These are phyloP conservation scores for Phytopythium chamaehyphon DNA, from an alignment of 352 stramenopile genomes.

Conservation along the genomic window DNA sequence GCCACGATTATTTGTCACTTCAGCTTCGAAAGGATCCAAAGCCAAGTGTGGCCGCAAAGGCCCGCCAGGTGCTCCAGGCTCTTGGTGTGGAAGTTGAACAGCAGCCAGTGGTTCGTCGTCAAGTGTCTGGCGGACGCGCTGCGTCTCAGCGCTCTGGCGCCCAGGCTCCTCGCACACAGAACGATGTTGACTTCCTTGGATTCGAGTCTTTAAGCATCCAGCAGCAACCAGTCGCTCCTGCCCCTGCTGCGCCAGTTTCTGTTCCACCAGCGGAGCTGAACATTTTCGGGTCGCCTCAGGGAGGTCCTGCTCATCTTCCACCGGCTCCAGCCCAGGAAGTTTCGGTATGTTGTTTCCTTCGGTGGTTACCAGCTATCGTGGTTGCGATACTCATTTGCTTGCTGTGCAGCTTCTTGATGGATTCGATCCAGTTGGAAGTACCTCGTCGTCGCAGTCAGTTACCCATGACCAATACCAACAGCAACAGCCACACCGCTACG, in stretches of 20 bases:
- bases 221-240: slow-evolving; percentile 3
- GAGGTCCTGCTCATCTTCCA: slow-evolving; percentile 4
- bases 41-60: slow-evolving; percentile 72
- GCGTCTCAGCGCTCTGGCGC: slow-evolving; percentile 5
- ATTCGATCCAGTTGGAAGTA: slow-evolving; percentile 40
- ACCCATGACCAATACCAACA: slow-evolving; percentile 13
- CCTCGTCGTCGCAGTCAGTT: slow-evolving; percentile 23
- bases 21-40: slow-evolving; percentile 73
- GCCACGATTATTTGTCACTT: not conserved
- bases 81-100: slow-evolving; percentile 62
- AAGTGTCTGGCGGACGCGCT: not conserved
- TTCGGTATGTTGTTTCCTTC: slow-evolving; percentile 32
- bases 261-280: slow-evolving; percentile 9
- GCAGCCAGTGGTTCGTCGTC: slow-evolving; percentile 8
- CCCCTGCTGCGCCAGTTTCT: slow-evolving; percentile 7
- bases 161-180: slow-evolving; percentile 15
- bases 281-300: slow-evolving; percentile 17
- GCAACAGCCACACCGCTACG: slow-evolving; percentile 2
- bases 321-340: slow-evolving; percentile 35
- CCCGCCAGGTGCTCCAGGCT: slow-evolving; percentile 58
- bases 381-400: slow-evolving; percentile 9
- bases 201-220: slow-evolving; percentile 59
- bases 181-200: slow-evolving; percentile 79
- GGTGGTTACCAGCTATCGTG: slow-evolving; percentile 8
- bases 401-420: slow-evolving; percentile 37